A percentile compares a stretch with the other conserved stretches of the same genome.
phyloP scores from a whole-genome alignment of 2,329 filamentous ascomycete genomes.

The Arthroderma uncinatum region DNA sequence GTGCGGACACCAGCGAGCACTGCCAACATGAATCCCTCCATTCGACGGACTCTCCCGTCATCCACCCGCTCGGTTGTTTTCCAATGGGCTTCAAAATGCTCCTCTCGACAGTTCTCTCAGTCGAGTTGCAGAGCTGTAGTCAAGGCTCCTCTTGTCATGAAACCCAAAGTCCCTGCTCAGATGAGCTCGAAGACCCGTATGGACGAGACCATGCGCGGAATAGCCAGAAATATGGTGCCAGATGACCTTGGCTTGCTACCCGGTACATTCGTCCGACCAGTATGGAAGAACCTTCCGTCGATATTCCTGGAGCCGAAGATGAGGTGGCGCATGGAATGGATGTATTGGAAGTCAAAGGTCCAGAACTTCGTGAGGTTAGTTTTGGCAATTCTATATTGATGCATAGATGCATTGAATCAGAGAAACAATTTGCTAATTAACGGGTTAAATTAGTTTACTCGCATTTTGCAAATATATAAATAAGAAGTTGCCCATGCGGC shows the following conservation, averaged over 20 bases:
- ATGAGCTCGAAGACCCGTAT: slow-evolving; percentile 31
- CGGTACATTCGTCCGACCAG: slow-evolving; percentile 31
- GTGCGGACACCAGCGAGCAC: neutral
- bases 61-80: slow-evolving; percentile 7
- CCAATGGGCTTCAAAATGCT: slow-evolving; percentile 16
- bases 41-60: slow-evolving; percentile 19
- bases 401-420: neutral
- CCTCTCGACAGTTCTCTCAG: slow-evolving; percentile 29
- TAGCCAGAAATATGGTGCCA: slow-evolving; percentile 26
- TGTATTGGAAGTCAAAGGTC: slow-evolving; percentile 26
- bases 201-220: slow-evolving; percentile 18
- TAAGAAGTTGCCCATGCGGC: slow-evolving; percentile 25
- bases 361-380: slow-evolving; percentile 29
- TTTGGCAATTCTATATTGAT: neutral
- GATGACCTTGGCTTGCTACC: slow-evolving; percentile 38
- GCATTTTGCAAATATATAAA: slow-evolving; percentile 26
- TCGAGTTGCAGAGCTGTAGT: slow-evolving; percentile 17
- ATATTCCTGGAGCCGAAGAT: slow-evolving; percentile 29
- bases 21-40: slow-evolving; percentile 25
- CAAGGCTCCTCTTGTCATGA: slow-evolving; percentile 17
- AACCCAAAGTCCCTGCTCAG: slow-evolving; percentile 24
- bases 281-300: slow-evolving; percentile 32
- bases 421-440: neutral
- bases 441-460: slow-evolving; percentile 19
- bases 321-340: slow-evolving; percentile 32